These are phyloP conservation scores for Fusarium fujikuroi DNA, from an alignment of 2,329 filamentous ascomycete genomes.

Conservation along the genomic window DNA sequence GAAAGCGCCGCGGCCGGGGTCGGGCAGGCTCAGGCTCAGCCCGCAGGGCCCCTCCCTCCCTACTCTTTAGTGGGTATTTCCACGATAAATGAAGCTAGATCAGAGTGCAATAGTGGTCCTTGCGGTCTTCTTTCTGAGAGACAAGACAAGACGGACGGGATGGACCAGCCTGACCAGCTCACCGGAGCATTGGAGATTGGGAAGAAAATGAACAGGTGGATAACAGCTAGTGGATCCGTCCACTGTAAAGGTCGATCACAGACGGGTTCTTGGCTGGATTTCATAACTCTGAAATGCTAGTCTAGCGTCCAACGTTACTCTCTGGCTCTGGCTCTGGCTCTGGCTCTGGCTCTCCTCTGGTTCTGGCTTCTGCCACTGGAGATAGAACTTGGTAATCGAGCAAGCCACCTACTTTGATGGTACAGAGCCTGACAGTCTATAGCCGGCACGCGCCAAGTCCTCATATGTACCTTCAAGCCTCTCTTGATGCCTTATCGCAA, in stretches of 20 bases:
- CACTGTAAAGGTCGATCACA: slow-evolving; percentile 19
- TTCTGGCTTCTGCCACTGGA: background rate
- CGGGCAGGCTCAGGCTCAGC: slow-evolving; percentile 24
- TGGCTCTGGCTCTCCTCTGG: background rate
- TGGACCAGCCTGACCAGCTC: slow-evolving; percentile 25
- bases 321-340: background rate
- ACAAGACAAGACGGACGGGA: slow-evolving; percentile 15
- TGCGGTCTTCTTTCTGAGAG: slow-evolving; percentile 17
- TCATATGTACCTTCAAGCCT: background rate
- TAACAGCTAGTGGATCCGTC: background rate
- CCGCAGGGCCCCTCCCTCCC: slow-evolving; percentile 21
- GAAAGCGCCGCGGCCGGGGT: slow-evolving; percentile 31
- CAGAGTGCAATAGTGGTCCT: slow-evolving; percentile 7
- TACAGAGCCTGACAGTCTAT: background rate
- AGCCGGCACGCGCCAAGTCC: background rate
- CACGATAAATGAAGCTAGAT: slow-evolving; percentile 21
- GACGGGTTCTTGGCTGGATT: slow-evolving; percentile 6
- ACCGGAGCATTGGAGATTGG: slow-evolving; percentile 7
- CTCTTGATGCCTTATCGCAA: background rate
- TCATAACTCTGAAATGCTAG: slow-evolving; percentile 12
- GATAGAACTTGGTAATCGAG: background rate
- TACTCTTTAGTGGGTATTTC: slow-evolving; percentile 17
- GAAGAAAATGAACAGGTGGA: background rate
- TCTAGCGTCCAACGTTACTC: slow-evolving; percentile 1
- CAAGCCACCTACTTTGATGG: background rate